A percentile compares a stretch with the other conserved stretches of the same genome.
These are phyloP conservation scores for Xylaria sp. DNA, from an alignment of 2,329 filamentous ascomycete genomes.

Conservation along the genomic window DNA sequence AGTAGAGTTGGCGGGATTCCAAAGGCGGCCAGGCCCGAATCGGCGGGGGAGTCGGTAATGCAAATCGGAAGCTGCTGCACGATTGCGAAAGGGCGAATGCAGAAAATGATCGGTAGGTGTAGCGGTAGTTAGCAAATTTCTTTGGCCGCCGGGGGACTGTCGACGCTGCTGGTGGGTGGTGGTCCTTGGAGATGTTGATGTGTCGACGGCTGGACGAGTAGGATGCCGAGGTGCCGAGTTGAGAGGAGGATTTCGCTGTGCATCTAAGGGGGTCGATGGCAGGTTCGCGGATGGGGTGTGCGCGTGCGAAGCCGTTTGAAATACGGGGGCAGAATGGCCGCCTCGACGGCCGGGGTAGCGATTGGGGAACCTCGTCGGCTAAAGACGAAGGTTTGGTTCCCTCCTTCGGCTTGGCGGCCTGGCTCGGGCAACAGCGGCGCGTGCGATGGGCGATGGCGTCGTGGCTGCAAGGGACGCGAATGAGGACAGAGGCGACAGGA, in stretches of 20 bases:
- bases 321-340: slow-evolving; percentile 27
- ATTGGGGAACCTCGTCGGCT: slow-evolving; percentile 17
- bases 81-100: slow-evolving; percentile 50
- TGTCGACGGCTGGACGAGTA: slow-evolving; percentile 11
- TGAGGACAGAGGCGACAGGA: slow-evolving; percentile 15
- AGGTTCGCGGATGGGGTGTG: slow-evolving; percentile 25
- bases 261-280: slow-evolving; percentile 37
- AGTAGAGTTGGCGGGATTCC: slow-evolving; percentile 65
- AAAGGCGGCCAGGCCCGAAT: slow-evolving; percentile 53
- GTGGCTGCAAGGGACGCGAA: slow-evolving; percentile 17
- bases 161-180: slow-evolving; percentile 20
- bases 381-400: slow-evolving; percentile 13
- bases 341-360: slow-evolving; percentile 26
- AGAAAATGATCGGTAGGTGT: slow-evolving; percentile 28
- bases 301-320: slow-evolving; percentile 40
- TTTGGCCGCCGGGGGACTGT: slow-evolving; percentile 22
- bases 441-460: slow-evolving; percentile 14
- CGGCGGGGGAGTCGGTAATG: slow-evolving; percentile 42
- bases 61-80: slow-evolving; percentile 35
- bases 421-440: slow-evolving; percentile 3
- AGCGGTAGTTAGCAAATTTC: slow-evolving; percentile 28
- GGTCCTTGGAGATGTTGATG: slow-evolving; percentile 10
- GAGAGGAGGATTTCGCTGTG: slow-evolving; percentile 12
- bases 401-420: slow-evolving; percentile 14
- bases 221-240: slow-evolving; percentile 20